Evolutionary conservation across 306 rosid genomes (phyloP), one percentile per base, ranked within the genome.

Genomic region (Quillaja saponaria): DNA sequence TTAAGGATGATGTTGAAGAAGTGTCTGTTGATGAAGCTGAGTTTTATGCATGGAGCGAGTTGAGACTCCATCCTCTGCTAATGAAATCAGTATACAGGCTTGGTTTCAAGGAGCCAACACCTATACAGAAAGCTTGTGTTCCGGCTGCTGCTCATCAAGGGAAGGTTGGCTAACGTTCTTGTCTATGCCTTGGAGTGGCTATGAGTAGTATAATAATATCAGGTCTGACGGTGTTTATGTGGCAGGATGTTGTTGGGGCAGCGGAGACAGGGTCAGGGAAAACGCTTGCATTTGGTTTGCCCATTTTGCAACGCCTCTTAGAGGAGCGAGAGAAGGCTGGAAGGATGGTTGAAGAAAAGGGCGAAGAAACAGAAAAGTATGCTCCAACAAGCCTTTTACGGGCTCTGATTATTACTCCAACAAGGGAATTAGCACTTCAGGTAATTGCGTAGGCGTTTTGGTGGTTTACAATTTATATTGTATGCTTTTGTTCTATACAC

Each of bases 131-230:
- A 77, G 90, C 96, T 68, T 92, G 96, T 75, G 79, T 89, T 76
- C 96, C 96, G 8, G 94, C 90, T 53, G 95, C 96, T 78, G 96
- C 99, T 74, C 92, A 84, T 81, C 96, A 86, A 74, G 96, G 99
- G 72, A 89, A 92, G 96, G 99, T 89, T 64, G 71, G 78, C 67
- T 40, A 49, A 71, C 44, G 53, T 70, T 71, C 67, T 77, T 71
- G 54, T 75, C 62, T 60, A 25, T 18, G 57, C 25, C 13, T 1
- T 39, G 67, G 19, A 58, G 45, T 42, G 38, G 15, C 54, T 44
- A 46, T 54, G 46, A 18, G 56, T 67, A 18, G 14, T n/a, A 52
- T 34, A 61, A 25, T 17, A 16, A 35, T 28, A 17, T 20, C 35
- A 49, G 37, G 52, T 64, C 75, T 51, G 28, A 64, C 55, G 13